Evolutionary conservation across 2,329 filamentous ascomycete genomes (phyloP), one percentile per base, ranked within the genome.

Genomic region (Aspergillus luchuensis): DNA sequence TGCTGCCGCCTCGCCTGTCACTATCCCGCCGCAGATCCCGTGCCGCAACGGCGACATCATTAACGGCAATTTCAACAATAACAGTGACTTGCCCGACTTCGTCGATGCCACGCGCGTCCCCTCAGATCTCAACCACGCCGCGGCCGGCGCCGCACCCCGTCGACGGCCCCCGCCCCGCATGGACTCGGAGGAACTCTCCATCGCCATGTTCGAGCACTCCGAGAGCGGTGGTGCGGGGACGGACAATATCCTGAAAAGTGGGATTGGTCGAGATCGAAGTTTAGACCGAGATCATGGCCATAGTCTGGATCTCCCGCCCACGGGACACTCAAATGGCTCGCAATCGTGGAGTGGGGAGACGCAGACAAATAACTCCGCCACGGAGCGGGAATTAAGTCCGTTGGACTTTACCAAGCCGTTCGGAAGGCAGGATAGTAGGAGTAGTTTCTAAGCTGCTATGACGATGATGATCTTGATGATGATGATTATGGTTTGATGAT

Each of bases 81-180:
- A 36, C 33, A 36, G 15, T 36, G 73, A 77, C 2, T 68, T 77
- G 36, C 78, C 78, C 1, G 78, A 80, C 56, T 80, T 81, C 58
- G 78, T 81, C 59, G 79, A 81, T 60, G 72, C 78, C 30, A 75
- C 72, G 15, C 78, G 78, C 39, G 71, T 80, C 56, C 77, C 76
- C 10, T 74, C 74, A 8, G 78, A 80, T 54, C 57, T 79, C 5
- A 80, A 77, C 11, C 78, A 76, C 59, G 75, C 78, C 7, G 58
- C 66, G 4, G 39, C 39, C 10, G 57, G 66, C 4, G 67, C 74
- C 1, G 60, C 66, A 1, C 33, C 56, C 6, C 60, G 60, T 8
- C 67, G 64, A 5, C 71, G 66, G 30, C 61, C 66, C 4, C 72
- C 69, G 8, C 69, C 69, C 6, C 73, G 72, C 63, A 74, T 76